Base-by-base conservation (phyloP, 208 protist species). In the Histomonas meleagridis region DNA sequence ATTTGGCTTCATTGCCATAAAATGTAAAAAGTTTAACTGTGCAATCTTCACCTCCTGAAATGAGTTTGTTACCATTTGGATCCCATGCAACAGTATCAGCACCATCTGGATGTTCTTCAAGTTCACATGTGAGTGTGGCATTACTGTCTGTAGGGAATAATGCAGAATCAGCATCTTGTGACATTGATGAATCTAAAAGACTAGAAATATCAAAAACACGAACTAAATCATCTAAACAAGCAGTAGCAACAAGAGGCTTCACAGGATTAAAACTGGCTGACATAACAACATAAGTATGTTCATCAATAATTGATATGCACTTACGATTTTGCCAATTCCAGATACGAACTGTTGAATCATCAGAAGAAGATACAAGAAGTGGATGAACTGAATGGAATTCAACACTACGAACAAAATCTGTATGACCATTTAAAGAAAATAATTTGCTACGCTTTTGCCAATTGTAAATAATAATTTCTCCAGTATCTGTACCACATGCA, bases 271-370 rank as follows among this genome's bases (percentile, higher is more conserved):
- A 95, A 14, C 92, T 62, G 21, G 98, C 98, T 93, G 96, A 98
- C 98, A 99, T 99, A 43, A 99, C 98, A 94, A 99, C 99, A 94
- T 99, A 98, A 62, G 96, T 97, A 92, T 98, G 97, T 26, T 97
- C 98, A 35, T 97, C 97, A 53, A 99, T 94, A 35, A 97, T 96
- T 10, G 95, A 95, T 32, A 99, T 95, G 94, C 97, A 98, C 51
- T 92, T 95, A 48, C 97, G 95, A 48, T 94, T 96, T 55, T 91
- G 92, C 94, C 93, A 95, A 78, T 95, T 94, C 93, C 94, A 95
- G 92, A 99, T 98, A 51, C 98, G 95, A 62, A 99, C 96, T 32
- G 98, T 98, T 92, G 97, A 96, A 95, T 99, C 98, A 93, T 99
- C 98, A 16, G 97, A 98, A 57, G 95, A 95, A 12, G 96, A 98